phyloP scores from a whole-genome alignment of 495 filamentous ascomycete genomes.

The Alectoria sarmentosa region DNA sequence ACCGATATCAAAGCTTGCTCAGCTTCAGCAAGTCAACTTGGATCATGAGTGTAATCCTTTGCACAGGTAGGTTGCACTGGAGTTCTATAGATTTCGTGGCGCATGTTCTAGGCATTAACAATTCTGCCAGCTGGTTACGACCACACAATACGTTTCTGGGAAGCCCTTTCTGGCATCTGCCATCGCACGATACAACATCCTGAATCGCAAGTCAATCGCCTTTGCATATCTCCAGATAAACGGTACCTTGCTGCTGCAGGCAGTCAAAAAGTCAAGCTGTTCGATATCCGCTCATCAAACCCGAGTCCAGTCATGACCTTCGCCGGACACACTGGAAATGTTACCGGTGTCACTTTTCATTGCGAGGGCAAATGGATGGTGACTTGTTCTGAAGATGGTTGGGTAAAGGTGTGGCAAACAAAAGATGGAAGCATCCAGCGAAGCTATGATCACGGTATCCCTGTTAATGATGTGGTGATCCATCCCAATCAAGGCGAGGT shows the following conservation, averaged over 20 bases:
- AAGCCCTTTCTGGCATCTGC: conserved; percentile 94
- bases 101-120: conserved; percentile 3
- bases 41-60: conserved; percentile 80
- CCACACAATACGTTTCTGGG: conserved; percentile 99
- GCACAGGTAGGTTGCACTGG: conserved; percentile 51
- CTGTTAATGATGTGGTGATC: conserved; percentile 95
- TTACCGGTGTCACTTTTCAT: conserved; percentile 95
- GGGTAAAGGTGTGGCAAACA: conserved; percentile 98
- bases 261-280: conserved; percentile 91
- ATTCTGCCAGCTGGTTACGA: conserved; percentile 79
- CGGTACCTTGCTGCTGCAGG: conserved; percentile 91
- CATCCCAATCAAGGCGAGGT: conserved; percentile 98
- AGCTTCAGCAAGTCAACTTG: neutral
- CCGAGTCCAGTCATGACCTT: conserved; percentile 87
- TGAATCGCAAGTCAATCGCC: conserved; percentile 95
- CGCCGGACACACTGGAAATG: conserved; percentile 89
- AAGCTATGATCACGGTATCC: conserved; percentile 78
- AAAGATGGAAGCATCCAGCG: conserved; percentile 79
- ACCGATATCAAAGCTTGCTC: neutral
- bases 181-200: conserved; percentile 96
- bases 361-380: conserved; percentile 99
- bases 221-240: conserved; percentile 98
- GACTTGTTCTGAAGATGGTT: conserved; percentile 95
- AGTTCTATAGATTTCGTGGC: conserved; percentile 27
- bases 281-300: conserved; percentile 95